A percentile compares a stretch with the other conserved stretches of the same genome.
phyloP scores from a whole-genome alignment of 179 eudicot species.

The Nepenthes alata region DNA sequence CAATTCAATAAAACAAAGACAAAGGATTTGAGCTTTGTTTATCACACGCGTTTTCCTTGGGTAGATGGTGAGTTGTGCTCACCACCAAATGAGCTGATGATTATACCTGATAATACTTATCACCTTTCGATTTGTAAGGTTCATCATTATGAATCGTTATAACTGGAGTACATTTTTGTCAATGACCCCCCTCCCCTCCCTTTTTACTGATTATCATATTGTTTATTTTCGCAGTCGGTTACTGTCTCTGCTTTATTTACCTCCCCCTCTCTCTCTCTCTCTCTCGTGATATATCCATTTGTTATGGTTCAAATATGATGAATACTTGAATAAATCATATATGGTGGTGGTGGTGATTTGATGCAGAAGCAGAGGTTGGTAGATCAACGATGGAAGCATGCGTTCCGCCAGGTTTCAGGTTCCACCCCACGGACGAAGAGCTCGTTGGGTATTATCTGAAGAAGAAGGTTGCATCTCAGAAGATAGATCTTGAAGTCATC shows the following conservation, averaged over 20 bases:
- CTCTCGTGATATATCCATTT: neutral
- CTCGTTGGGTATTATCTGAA: conserved; percentile 85
- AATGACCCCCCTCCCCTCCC: conserved; percentile 3
- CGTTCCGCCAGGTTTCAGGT: conserved; percentile 88
- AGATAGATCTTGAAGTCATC: conserved; percentile 87
- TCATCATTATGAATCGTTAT: conserved; percentile 23
- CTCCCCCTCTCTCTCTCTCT: conserved; percentile 1
- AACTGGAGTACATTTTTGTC: conserved; percentile 19
- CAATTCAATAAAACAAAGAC: no score
- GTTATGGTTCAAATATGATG: conserved; percentile 21
- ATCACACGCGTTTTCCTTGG: conserved; percentile 21
- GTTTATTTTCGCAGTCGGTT: neutral
- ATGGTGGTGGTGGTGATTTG: conserved; percentile 5
- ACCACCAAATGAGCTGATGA: conserved; percentile 57
- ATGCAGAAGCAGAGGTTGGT: neutral
- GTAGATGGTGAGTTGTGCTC: conserved; percentile 17
- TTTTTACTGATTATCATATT: neutral
- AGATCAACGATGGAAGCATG: conserved; percentile 41
- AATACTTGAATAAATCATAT: neutral
- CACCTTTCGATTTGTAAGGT: conserved; percentile 47
- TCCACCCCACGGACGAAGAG: conserved; percentile 84
- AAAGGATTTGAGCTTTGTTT: no score
- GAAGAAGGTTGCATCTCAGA: conserved; percentile 87
- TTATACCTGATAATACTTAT: conserved; percentile 37
- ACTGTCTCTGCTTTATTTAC: neutral